Percentiles rank a stretch among this genome's conserved stretches.
Conservation (phyloP, 805 yeast species). For the Candida easanensis region DNA sequence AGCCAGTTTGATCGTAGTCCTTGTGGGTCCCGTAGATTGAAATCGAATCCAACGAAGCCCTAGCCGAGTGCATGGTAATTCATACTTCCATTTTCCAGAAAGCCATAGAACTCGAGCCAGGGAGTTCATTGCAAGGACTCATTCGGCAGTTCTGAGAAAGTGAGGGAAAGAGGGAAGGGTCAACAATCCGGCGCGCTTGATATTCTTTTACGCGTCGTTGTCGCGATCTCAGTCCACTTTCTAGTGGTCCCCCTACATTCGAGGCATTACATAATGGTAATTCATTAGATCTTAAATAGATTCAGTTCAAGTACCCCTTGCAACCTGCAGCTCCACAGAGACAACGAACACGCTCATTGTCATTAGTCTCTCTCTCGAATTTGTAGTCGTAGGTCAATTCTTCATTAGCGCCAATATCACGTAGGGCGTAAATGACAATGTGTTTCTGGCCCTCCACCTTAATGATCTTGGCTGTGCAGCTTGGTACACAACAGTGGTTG, state of each 20-base stretch:
- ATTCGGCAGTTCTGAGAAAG: no score
- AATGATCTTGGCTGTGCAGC: slow-evolving; percentile 94
- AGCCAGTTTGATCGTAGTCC: slow-evolving; percentile 6
- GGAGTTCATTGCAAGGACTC: no score
- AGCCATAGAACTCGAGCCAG: neutral
- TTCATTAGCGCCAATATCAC: slow-evolving; percentile 84
- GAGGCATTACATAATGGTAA: no score
- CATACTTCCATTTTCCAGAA: neutral
- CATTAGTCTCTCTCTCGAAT: slow-evolving; percentile 87
- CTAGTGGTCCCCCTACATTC: no score
- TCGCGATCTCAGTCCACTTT: no score
- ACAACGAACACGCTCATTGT: slow-evolving; percentile 84
- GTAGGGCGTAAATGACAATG: slow-evolving; percentile 89
- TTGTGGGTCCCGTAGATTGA: slow-evolving; percentile 1
- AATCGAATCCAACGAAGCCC: neutral
- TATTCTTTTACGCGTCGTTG: no score
- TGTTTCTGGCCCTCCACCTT: slow-evolving; percentile 92
- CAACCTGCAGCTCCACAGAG: slow-evolving; percentile 95
- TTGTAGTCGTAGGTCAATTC: slow-evolving; percentile 96
- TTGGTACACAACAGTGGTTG: slow-evolving; percentile 96
- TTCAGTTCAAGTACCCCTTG: slow-evolving; percentile 80
- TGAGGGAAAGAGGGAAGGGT: no score
- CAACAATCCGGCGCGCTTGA: no score
- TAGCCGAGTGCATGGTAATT: neutral
- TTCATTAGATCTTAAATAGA: neutral